These are phyloP conservation scores for Yamagishiella unicocca DNA, from an alignment of 139 green algal genomes.

Conservation along the genomic window DNA sequence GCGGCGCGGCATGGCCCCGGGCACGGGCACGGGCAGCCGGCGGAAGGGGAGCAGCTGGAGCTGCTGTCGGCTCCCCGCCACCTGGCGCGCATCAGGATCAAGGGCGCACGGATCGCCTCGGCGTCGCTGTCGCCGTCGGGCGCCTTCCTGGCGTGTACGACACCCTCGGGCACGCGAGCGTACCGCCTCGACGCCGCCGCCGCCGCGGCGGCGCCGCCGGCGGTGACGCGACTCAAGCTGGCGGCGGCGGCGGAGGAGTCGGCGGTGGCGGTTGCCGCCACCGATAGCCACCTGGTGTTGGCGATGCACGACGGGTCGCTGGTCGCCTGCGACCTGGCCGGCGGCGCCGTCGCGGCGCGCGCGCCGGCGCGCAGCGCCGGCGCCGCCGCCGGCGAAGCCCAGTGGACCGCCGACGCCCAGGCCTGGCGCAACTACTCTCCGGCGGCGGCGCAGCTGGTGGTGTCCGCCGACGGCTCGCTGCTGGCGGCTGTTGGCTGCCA, in stretches of 20 bases:
- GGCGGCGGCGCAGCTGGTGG: slow-evolving; percentile 63
- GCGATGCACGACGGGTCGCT: slow-evolving; percentile 1
- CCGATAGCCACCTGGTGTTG: slow-evolving; percentile 17
- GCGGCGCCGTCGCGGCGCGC: not conserved
- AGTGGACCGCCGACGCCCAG: not conserved
- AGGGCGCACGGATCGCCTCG: slow-evolving; percentile 55
- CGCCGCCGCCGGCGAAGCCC: not conserved
- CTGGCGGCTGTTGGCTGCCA: slow-evolving; percentile 75
- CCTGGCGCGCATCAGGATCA: slow-evolving; percentile 64
- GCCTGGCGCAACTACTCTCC: slow-evolving; percentile 54
- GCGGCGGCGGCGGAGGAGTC: slow-evolving; percentile 13
- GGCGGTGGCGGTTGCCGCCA: slow-evolving; percentile 18
- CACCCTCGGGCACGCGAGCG: slow-evolving; percentile 45
- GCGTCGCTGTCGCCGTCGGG: slow-evolving; percentile 81
- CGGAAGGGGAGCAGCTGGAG: slow-evolving; percentile 63
- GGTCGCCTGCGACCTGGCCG: not conserved
- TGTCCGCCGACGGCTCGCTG: slow-evolving; percentile 73
- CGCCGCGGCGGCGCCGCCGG: not conserved
- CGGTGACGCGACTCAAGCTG: slow-evolving; percentile 38
- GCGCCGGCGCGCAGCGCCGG: not conserved
- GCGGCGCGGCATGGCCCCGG: not conserved
- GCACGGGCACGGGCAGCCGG: not conserved
- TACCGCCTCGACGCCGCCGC: slow-evolving; percentile 55
- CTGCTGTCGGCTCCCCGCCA: slow-evolving; percentile 61
- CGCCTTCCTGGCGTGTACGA: slow-evolving; percentile 73